These are phyloP conservation scores for Asterochloris sp. DNA, from an alignment of 139 green algal species.

Conservation along the genomic window DNA sequence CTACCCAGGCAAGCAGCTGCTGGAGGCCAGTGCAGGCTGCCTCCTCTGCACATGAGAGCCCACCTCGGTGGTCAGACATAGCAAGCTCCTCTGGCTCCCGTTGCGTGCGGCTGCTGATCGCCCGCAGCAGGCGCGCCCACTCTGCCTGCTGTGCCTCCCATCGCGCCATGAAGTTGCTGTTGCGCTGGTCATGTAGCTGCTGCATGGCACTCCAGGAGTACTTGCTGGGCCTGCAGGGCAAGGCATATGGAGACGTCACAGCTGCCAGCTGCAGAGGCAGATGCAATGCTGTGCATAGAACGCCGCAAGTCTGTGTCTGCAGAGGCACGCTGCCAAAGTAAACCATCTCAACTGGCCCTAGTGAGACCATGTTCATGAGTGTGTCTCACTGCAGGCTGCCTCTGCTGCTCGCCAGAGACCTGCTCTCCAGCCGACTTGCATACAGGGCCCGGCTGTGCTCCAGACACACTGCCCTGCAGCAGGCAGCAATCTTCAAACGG, in stretches of 20 bases:
- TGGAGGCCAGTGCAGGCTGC: no score
- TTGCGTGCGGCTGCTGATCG: conserved; percentile 2
- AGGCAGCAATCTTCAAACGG: background rate
- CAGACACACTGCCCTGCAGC: background rate
- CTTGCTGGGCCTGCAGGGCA: background rate
- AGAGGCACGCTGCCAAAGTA: no score
- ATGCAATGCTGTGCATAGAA: background rate
- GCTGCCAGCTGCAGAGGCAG: background rate
- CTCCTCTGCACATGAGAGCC: no score
- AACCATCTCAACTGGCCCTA: no score
- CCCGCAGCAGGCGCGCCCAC: conserved; percentile 7
- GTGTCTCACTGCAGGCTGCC: background rate
- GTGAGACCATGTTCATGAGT: background rate
- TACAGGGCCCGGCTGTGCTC: background rate
- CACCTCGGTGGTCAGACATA: conserved; percentile 17
- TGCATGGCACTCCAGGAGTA: background rate
- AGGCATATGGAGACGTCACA: background rate
- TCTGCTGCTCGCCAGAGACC: background rate
- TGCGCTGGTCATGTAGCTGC: background rate
- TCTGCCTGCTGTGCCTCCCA: conserved; percentile 13
- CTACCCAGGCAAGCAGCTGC: no score
- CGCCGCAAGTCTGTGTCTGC: background rate
- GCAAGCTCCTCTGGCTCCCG: conserved; percentile 2
- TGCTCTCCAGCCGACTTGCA: background rate
- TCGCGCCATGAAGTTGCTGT: conserved; percentile 1